Evolutionary conservation across 169 alveolate genomes (phyloP), one percentile per base, ranked within the genome.

Genomic region (Cryptosporidium ryanae): DNA sequence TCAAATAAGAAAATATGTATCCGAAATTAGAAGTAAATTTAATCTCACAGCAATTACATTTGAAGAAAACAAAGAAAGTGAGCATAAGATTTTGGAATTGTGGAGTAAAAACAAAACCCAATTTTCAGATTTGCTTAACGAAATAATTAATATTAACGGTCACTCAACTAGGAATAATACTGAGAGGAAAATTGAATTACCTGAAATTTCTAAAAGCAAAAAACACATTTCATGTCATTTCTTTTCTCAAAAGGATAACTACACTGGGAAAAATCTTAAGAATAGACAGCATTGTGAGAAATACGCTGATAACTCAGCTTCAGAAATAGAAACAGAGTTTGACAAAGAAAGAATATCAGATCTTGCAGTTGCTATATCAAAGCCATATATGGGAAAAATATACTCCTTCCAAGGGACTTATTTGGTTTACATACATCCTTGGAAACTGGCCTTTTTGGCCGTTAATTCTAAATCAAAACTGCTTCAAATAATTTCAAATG

Each of bases 401-500:
- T 76, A 76, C 27, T 8, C 8, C 13, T 76, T 76, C 21, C 68
- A 44, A n/a, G 63, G 32, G n/a, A 32, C 49, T 1, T 76, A 55
- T 32, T 27, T 76, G 21, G 63, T 76, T 55, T 76, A 59, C 27
- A 29, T 76, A 23, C 87, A 32, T 52, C 2, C 8, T 13, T 76
- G 87, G 87, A 27, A 61, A 18, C 25, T 76, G 49, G 55, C 87
- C 15, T 61, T 76, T 34, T 27, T 76, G 23, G 52, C 66, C 1
- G 65, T 68, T 13, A 23, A 44, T 18, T 52, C 83, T 7, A 10
- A 10, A 6, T 52, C 66, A 15, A 38, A 68, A n/a, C 3, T 52
- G 15, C 32, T 68, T 10, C 52, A 68, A 7, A 29, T 68, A 27
- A 48, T 52, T 49, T 25, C 65, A 10, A 32, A 27, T 68, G 83